Conservation (phyloP, 1,139 yeast species). For the Insectozyma bohioensis region DNA sequence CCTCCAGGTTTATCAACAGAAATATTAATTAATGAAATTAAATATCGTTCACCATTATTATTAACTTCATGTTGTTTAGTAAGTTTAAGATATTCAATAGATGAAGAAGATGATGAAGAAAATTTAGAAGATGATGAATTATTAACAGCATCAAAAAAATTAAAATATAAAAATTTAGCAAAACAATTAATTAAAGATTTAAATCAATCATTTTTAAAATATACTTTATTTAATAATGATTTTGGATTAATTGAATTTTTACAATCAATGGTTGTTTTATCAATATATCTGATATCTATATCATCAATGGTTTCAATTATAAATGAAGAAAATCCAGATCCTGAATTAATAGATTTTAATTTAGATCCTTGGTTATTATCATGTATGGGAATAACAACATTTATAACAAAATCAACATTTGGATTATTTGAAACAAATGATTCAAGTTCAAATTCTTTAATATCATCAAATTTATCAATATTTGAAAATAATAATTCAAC, state of each 20-base stretch:
- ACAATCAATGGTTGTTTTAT: constrained; percentile 62
- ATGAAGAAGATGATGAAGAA: constrained; percentile 21
- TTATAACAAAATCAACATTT: constrained; percentile 45
- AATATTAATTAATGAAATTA: constrained; percentile 50
- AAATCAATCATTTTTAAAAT: constrained; percentile 33
- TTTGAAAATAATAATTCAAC: constrained; percentile 6
- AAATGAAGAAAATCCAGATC: constrained; percentile 7
- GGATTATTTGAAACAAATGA: constrained; percentile 26
- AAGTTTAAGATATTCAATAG: constrained; percentile 50
- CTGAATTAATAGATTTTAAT: constrained; percentile 21
- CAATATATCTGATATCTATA: constrained; percentile 60
- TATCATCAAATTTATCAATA: constrained; percentile 6
- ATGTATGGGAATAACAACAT: constrained; percentile 57
- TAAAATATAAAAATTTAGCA: neutral
- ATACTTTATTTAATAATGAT: constrained; percentile 21
- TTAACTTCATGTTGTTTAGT: constrained; percentile 66
- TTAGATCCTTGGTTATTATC: constrained; percentile 65
- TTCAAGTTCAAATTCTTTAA: neutral
- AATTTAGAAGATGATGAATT: too few species aligned
- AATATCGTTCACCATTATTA: constrained; percentile 57
- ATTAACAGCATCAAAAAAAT: neutral
- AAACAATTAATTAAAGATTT: constrained; percentile 39
- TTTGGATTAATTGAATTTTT: constrained; percentile 55
- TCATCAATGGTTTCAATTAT: constrained; percentile 41
- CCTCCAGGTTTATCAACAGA: constrained; percentile 55